A percentile compares a stretch with the other conserved stretches of the same genome.
phyloP scores from a whole-genome alignment of 441 rosid species.

The Cnidoscolus chayamansa region DNA sequence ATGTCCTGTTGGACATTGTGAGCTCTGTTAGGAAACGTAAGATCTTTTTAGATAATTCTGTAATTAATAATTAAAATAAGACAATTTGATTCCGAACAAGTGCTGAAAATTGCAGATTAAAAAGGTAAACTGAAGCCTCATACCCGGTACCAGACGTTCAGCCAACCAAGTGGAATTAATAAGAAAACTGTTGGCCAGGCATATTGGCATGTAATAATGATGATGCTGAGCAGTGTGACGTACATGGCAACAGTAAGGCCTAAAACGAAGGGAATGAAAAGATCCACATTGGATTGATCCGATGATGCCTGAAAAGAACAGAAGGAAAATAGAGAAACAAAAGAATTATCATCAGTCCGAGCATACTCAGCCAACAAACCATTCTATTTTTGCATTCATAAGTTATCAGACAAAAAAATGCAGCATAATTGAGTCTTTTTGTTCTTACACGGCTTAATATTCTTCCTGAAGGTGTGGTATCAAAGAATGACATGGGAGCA shows the following conservation, averaged over 20 bases:
- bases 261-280: slow-evolving; percentile 68
- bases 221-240: slow-evolving; percentile 70
- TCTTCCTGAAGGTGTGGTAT: slow-evolving; percentile 95
- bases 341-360: background rate
- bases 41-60: too few species aligned
- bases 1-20: background rate
- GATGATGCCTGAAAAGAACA: slow-evolving; percentile 67
- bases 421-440: slow-evolving; percentile 2
- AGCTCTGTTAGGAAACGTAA: background rate
- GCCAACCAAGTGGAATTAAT: slow-evolving; percentile 79
- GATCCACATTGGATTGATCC: slow-evolving; percentile 82
- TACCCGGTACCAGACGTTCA: slow-evolving; percentile 88
- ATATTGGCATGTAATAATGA: slow-evolving; percentile 83
- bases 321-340: background rate
- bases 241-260: slow-evolving; percentile 63
- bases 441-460: slow-evolving; percentile 74
- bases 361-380: slow-evolving; percentile 5
- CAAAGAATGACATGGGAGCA: slow-evolving; percentile 96
- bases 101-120: background rate
- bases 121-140: slow-evolving; percentile 2
- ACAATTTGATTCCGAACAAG: too few species aligned
- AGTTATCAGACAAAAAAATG: too few species aligned
- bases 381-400: background rate
- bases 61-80: too few species aligned
- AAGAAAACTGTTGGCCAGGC: slow-evolving; percentile 91